Percentiles rank a stretch among this genome's conserved stretches.
Conservation (phyloP, 345 rosid genomes). For the Linum trigynum region DNA sequence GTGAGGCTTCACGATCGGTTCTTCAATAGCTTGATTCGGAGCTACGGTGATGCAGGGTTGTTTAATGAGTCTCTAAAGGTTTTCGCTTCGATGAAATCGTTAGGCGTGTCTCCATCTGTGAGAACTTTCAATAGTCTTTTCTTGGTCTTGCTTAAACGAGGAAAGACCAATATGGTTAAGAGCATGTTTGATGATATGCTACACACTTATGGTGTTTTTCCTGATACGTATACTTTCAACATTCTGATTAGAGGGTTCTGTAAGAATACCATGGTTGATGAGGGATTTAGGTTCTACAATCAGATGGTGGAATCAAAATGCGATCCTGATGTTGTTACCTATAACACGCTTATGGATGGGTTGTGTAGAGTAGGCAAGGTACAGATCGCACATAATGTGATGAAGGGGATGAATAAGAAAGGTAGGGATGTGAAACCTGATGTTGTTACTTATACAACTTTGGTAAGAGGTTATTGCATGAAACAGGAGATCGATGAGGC, state of each 20-base stretch:
- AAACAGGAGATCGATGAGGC: slow-evolving; percentile 63
- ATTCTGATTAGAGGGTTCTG: slow-evolving; percentile 66
- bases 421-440: slow-evolving; percentile 38
- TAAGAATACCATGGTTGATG: slow-evolving; percentile 58
- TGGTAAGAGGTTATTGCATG: slow-evolving; percentile 72
- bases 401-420: slow-evolving; percentile 57
- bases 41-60: slow-evolving; percentile 58
- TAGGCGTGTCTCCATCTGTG: slow-evolving; percentile 59
- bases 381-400: slow-evolving; percentile 54
- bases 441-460: slow-evolving; percentile 67
- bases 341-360: slow-evolving; percentile 77
- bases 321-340: slow-evolving; percentile 59
- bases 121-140: slow-evolving; percentile 63
- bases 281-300: slow-evolving; percentile 52
- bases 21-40: slow-evolving; percentile 66
- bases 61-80: slow-evolving; percentile 61
- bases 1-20: slow-evolving; percentile 52
- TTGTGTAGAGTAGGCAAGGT: slow-evolving; percentile 77
- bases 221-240: slow-evolving; percentile 63
- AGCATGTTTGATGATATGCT: slow-evolving; percentile 73
- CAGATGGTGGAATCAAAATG: slow-evolving; percentile 48
- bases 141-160: slow-evolving; percentile 51
- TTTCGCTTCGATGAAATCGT: slow-evolving; percentile 51
- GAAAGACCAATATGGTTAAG: slow-evolving; percentile 57
- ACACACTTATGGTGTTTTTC: slow-evolving; percentile 56